Evolutionary conservation across 768 basidiomycete genomes (phyloP), one percentile per base, ranked within the genome.

Genomic region (Nidula microcarpa): DNA sequence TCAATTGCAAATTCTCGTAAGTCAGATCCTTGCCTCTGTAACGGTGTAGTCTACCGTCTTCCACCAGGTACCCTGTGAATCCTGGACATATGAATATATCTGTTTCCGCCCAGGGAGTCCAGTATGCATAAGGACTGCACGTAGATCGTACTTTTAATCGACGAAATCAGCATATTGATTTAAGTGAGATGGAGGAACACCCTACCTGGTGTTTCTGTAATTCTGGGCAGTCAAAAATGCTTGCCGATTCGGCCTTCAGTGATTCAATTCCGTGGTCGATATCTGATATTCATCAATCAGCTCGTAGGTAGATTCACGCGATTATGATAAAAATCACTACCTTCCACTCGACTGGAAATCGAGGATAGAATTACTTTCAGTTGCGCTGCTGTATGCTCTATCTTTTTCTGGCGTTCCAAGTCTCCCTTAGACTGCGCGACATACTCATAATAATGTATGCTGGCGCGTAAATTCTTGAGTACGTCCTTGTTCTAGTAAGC

Each of bases 41-140:
- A 91, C 85, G 9, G 72, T 69, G 53, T 80, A 79, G 59, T 91
- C 91, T 6, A 87, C 75, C 2, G 84, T 86, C 69, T 89, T 92
- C 88, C 89, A 93, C 91, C 91, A 94, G 3, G 65, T 68, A 5
- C 78, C 84, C 43, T 81, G 76, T 32, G 64, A 66, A 52, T 84
- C 79, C 54, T 85, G 80, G 10, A 90, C 82, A 57, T 91, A 94
- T 5, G 87, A 87, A 63, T 91, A 90, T 7, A 89, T 70, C 59
- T 91, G 87, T 52, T 80, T 89, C 45, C 91, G 74, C 7, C 91
- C 91, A 41, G 83, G 86, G 33, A 90, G 68, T 4, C 91, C 91
- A 9, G 87, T 89, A 58, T 91, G 87, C 45, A 90, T 74, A 37
- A 92, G 74, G 4, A 91, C 90, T 6, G 80, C 85, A 2, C 89